Evolutionary conservation across 306 rosid genomes (phyloP), one percentile per base, ranked within the genome.

Genomic region (Lathyrus oleraceus): DNA sequence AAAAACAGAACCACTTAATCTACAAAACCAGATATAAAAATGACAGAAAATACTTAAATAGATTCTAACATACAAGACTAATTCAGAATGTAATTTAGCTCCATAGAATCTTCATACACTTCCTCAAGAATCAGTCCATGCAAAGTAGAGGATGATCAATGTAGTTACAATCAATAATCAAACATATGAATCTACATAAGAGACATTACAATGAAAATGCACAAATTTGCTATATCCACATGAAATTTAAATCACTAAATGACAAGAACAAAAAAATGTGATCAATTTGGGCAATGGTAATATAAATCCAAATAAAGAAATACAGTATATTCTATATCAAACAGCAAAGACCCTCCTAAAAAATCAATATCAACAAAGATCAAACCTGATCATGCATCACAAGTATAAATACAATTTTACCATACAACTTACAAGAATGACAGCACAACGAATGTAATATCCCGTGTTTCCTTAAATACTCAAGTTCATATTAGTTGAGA

Each of bases 131-230:
- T 80, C 74, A 56, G 10, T 48, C 75, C 62, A 38, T 66, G 72
- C 45, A 70, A 78, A 2, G 73, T 64, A 72, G 61, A 72, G 61
- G 77, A 65, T 60, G 65, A 79, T 56, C 59, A 73, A 69, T 17
- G 66, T 78, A 77, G 83, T 72, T 16, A 72, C 67, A 60, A 78
- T 71, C 63, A 85, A 73, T 62, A 79, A 86, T 69, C 67, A 76
- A 78, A 77, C 71, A 25, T 84, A 76, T 61, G 76, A 82, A 82
- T 88, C 91, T 84, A 88, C 89, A 88, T 74, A 78, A 84, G 73
- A 68, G 78, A 69, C 82, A 79, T 67, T 57, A 61, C 10, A 79
- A 17, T 67, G 42, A 77, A 38, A 56, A 44, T 17, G 9, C 47
- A 65, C 38, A 17, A 32, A 43, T 30, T 48, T 64, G 30, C 27